These are phyloP conservation scores for Cucumis cinereus DNA, from an alignment of 306 rosid species.

Conservation along the genomic window DNA sequence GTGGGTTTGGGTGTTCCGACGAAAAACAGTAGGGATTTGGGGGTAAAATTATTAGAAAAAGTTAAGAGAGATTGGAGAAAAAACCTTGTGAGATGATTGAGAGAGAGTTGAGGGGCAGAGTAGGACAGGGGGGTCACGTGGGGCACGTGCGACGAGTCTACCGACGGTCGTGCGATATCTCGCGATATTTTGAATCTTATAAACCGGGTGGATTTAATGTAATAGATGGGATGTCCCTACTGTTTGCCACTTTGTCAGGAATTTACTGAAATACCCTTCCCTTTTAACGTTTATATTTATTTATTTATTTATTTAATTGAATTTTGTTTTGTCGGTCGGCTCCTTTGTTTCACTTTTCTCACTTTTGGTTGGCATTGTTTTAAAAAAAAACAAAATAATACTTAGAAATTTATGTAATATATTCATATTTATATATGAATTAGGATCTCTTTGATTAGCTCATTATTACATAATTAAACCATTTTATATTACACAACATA, in stretches of 20 bases:
- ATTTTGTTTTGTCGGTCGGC: slow-evolving; percentile 9
- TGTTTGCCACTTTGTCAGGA: background rate
- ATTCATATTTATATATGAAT: background rate
- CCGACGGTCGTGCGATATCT: slow-evolving; percentile 7
- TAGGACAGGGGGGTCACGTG: slow-evolving; percentile 7
- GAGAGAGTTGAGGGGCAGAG: background rate
- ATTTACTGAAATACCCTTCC: background rate
- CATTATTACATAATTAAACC: background rate
- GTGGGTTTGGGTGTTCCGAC: background rate
- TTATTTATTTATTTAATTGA: background rate
- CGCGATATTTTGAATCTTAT: slow-evolving; percentile 4
- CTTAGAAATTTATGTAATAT: background rate
- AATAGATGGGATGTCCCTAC: background rate
- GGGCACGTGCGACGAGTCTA: slow-evolving; percentile 3
- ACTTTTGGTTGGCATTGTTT: background rate
- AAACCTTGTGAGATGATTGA: background rate
- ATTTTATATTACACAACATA: background rate
- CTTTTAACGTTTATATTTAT: background rate
- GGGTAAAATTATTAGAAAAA: background rate
- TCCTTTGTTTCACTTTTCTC: background rate
- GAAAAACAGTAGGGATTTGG: background rate
- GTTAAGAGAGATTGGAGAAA: background rate
- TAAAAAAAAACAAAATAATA: background rate
- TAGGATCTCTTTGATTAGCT: background rate
- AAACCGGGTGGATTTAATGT: background rate